Evolutionary conservation across 768 basidiomycete species (phyloP).

Genomic region (Mycena capillaripes): DNA sequence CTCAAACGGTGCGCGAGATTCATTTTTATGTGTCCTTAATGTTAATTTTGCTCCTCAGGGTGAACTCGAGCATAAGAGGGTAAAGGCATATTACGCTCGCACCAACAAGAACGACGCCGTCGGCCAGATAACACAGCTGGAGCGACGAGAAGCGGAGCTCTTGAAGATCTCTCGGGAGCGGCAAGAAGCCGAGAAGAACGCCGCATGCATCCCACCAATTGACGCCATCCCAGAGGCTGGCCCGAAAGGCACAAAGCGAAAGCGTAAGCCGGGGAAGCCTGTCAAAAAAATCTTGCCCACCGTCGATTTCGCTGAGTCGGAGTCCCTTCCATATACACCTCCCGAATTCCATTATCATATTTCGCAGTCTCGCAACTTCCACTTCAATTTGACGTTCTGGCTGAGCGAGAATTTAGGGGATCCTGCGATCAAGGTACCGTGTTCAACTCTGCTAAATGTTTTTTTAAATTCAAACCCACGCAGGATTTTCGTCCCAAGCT

Average conservation of each 20-base stretch:
- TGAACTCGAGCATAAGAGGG: background rate
- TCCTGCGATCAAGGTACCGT: background rate
- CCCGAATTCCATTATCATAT: background rate
- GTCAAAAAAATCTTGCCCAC: too few species aligned
- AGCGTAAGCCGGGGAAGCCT: too few species aligned
- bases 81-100: background rate
- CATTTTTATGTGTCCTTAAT: too few species aligned
- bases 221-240: background rate
- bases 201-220: background rate
- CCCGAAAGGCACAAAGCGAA: too few species aligned
- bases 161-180: background rate
- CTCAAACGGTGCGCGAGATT: too few species aligned
- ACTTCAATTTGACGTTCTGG: background rate
- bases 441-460: background rate
- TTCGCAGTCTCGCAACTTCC: background rate
- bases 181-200: background rate
- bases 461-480: background rate
- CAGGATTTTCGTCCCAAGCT: background rate
- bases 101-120: constrained; percentile 13
- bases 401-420: background rate
- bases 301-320: too few species aligned
- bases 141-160: background rate
- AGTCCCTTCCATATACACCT: background rate
- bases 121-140: constrained; percentile 5
- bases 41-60: too few species aligned